Evolutionary conservation across 2,329 filamentous ascomycete species (phyloP), one percentile per base, ranked within the genome.

Genomic region (Fusarium sp.): DNA sequence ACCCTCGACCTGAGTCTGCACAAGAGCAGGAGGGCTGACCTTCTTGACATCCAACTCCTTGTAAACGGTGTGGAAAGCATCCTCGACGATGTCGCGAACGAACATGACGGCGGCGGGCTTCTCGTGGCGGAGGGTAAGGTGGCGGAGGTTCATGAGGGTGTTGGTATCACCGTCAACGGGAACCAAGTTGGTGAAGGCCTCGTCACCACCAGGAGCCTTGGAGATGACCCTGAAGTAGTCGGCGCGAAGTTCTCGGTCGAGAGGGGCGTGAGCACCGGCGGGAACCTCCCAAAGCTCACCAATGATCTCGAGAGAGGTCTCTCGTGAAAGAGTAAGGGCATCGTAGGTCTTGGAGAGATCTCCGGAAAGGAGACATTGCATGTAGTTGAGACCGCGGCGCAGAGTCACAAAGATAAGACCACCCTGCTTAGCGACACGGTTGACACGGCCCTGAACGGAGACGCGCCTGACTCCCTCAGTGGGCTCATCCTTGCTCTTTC

Each of bases 1-100:
- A 73, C 95, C 95, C 84, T 98, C 95, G 79, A 97, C 93, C 84
- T 98, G 93, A 23, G 95, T 98, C 85, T 97, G 96, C 67, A 97
- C 96, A 82, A 97, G 91, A 37, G 94, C 94, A 4, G 95, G 95
- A 18, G 95, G 95, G 54, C 91, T 92, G 72, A 97, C 94, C 84
- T 97, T 95, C 78, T 92, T 88, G 81, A 95, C 88, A 72, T 90
- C 88, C 76, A 92, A 84, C 80, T 96, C 93, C 78, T 92, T 90
- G 85, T 94, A 97, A 41, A 90, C 88, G 78, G 90, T 87, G 81
- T 91, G 88, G 85, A 98, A 98, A 18, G 94, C 93, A 74, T 88
- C 89, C 81, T 97, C 91, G 60, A 95, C 90, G 29, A 92, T 90
- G 64, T 93, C 92, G 69, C 95, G 93, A 70, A 98, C 91, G 82